Evolutionary conservation across 2,329 filamentous ascomycete species (phyloP).

Genomic region (Diaporthe citriasiana): DNA sequence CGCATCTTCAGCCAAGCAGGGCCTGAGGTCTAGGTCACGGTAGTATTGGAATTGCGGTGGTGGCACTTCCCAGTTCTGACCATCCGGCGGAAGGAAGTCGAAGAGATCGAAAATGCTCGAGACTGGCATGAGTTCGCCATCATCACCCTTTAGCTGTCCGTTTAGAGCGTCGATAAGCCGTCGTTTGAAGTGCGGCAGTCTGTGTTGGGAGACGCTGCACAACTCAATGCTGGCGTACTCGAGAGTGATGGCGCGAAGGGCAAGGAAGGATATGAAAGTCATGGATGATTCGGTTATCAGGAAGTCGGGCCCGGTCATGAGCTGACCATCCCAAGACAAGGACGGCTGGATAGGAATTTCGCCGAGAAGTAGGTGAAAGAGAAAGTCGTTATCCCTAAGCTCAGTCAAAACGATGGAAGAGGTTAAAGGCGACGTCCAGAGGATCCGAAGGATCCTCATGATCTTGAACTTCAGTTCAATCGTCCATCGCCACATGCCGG

Average conservation of each 20-base stretch:
- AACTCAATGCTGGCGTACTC: conserved; percentile 91
- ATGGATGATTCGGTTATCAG: conserved; percentile 76
- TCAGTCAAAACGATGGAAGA: conserved; percentile 81
- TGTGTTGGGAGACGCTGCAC: conserved; percentile 79
- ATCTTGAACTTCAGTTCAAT: conserved; percentile 77
- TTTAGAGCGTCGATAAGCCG: conserved; percentile 81
- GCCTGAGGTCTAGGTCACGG: conserved; percentile 74
- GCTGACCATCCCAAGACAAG: conserved; percentile 80
- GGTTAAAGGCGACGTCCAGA: conserved; percentile 89
- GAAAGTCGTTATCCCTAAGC: conserved; percentile 82
- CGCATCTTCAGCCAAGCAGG: conserved; percentile 73
- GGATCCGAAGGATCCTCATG: conserved; percentile 80
- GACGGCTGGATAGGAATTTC: conserved; percentile 79
- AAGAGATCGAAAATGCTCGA: conserved; percentile 91
- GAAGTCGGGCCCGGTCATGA: conserved; percentile 74
- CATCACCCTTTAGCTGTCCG: conserved; percentile 78
- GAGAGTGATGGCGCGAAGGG: conserved; percentile 81
- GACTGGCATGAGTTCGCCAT: conserved; percentile 75
- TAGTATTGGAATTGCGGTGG: conserved; percentile 72
- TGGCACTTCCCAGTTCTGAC: conserved; percentile 61
- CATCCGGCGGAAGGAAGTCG: conserved; percentile 80
- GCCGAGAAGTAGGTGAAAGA: conserved; percentile 81
- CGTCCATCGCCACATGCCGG: conserved; percentile 75
- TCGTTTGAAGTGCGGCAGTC: conserved; percentile 78
- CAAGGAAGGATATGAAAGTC: conserved; percentile 83